phyloP scores from a whole-genome alignment of 2,329 filamentous ascomycete genomes.

The Pestalotiopsis sp. region DNA sequence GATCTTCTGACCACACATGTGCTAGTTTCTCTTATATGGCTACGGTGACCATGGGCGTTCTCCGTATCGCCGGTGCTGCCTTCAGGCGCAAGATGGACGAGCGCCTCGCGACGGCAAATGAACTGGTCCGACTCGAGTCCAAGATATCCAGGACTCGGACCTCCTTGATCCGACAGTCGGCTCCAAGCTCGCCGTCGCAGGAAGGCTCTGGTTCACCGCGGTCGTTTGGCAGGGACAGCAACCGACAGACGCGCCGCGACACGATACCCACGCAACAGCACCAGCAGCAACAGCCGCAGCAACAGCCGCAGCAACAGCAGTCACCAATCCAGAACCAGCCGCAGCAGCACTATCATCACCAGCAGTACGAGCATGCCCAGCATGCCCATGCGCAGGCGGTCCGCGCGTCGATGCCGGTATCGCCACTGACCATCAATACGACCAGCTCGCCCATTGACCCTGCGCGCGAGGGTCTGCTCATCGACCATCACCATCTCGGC shows the following conservation, averaged over 20 bases:
- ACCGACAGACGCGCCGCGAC: not conserved
- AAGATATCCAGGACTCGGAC: constrained; percentile 20
- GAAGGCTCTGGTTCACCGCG: constrained; percentile 4
- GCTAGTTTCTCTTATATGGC: constrained; percentile 29
- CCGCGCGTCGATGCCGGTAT: constrained; percentile 18
- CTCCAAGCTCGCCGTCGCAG: constrained; percentile 4
- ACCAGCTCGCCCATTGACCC: constrained; percentile 4
- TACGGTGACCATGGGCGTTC: constrained; percentile 27
- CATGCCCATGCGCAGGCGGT: not conserved
- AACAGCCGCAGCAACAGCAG: not conserved
- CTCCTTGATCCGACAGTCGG: constrained; percentile 13
- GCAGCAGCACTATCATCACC: not conserved
- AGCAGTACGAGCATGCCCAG: not conserved
- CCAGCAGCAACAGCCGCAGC: not conserved
- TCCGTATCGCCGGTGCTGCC: constrained; percentile 29
- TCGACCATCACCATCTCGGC: constrained; percentile 10
- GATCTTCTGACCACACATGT: not conserved
- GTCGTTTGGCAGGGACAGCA: not conserved
- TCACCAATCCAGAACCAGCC: constrained; percentile 11
- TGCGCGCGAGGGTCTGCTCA: constrained; percentile 16
- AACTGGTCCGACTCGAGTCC: constrained; percentile 22
- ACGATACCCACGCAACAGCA: not conserved
- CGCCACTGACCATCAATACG: constrained; percentile 17
- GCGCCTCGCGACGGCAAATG: constrained; percentile 23
- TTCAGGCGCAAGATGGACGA: constrained; percentile 27